Evolutionary conservation across 1,284 basidiomycete genomes (phyloP).

Genomic region (Sanghuangporus weigelae): DNA sequence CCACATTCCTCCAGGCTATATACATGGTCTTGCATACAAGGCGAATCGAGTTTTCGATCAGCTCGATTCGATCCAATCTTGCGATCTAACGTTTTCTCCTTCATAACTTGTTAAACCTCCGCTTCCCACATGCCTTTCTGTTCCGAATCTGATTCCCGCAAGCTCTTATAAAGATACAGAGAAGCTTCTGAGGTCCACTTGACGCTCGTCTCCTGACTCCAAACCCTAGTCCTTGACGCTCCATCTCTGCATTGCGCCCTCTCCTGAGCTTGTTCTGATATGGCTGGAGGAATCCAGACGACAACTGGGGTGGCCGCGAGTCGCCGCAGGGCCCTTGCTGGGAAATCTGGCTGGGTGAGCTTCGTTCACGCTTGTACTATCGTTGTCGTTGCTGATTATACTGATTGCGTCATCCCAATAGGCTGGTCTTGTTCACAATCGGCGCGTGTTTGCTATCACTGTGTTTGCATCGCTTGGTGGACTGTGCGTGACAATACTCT

Average conservation of each 20-base stretch:
- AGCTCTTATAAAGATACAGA: no score
- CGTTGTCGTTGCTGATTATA: constrained; percentile 3
- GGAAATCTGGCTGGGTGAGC: constrained; percentile 61
- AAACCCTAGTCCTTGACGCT: no score
- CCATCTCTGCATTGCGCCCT: background rate
- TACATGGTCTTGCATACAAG: no score
- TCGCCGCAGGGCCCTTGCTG: constrained; percentile 38
- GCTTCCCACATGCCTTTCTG: no score
- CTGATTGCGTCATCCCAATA: constrained; percentile 23
- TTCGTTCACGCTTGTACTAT: background rate
- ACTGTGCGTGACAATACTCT: constrained; percentile 39
- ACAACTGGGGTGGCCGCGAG: constrained; percentile 1
- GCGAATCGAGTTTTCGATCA: no score
- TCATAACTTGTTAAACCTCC: no score
- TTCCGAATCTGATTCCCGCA: no score
- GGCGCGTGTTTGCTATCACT: constrained; percentile 54
- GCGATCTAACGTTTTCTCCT: no score
- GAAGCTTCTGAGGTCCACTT: no score
- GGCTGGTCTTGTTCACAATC: constrained; percentile 59
- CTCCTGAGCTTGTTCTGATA: background rate
- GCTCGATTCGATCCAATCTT: no score
- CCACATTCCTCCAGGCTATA: no score
- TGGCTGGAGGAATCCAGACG: constrained; percentile 1
- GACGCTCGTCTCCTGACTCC: no score
- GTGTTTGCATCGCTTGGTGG: constrained; percentile 72